phyloP scores from a whole-genome alignment of 768 basidiomycete species.

The Boletellus sp. region DNA sequence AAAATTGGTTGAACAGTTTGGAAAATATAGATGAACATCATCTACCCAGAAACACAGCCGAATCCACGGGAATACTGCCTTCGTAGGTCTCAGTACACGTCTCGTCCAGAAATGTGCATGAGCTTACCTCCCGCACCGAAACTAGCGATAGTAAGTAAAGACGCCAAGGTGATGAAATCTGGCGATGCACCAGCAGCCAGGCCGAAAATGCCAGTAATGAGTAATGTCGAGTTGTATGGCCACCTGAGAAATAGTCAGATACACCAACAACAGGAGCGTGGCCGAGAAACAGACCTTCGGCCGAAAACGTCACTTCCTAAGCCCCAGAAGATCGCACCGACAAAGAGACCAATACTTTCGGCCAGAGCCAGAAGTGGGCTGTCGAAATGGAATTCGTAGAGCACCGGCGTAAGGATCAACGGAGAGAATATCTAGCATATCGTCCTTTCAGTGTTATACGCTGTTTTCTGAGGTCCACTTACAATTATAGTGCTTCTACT shows the following conservation, averaged over 20 bases:
- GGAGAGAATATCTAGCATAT: slow-evolving; percentile 35
- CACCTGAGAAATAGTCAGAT: slow-evolving; percentile 27
- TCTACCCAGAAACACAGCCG: slow-evolving; percentile 48
- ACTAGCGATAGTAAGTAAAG: slow-evolving; percentile 43
- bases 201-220: slow-evolving; percentile 52
- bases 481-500: slow-evolving; percentile 40
- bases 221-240: slow-evolving; percentile 54
- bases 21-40: background rate
- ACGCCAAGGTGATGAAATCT: slow-evolving; percentile 46
- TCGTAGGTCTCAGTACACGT: slow-evolving; percentile 34
- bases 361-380: slow-evolving; percentile 50
- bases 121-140: slow-evolving; percentile 46
- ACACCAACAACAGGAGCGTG: slow-evolving; percentile 31
- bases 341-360: slow-evolving; percentile 49
- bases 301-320: slow-evolving; percentile 52
- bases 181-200: slow-evolving; percentile 46
- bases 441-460: slow-evolving; percentile 42
- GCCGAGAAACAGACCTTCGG: slow-evolving; percentile 31
- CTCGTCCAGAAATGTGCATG: slow-evolving; percentile 15
- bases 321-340: slow-evolving; percentile 50
- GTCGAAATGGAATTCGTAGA: slow-evolving; percentile 47
- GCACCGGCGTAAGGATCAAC: slow-evolving; percentile 46
- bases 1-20: background rate
- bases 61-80: slow-evolving; percentile 56
- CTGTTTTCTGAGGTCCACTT: slow-evolving; percentile 10